Evolutionary conservation across 345 rosid genomes (phyloP).

Genomic region (Geranium brycei): DNA sequence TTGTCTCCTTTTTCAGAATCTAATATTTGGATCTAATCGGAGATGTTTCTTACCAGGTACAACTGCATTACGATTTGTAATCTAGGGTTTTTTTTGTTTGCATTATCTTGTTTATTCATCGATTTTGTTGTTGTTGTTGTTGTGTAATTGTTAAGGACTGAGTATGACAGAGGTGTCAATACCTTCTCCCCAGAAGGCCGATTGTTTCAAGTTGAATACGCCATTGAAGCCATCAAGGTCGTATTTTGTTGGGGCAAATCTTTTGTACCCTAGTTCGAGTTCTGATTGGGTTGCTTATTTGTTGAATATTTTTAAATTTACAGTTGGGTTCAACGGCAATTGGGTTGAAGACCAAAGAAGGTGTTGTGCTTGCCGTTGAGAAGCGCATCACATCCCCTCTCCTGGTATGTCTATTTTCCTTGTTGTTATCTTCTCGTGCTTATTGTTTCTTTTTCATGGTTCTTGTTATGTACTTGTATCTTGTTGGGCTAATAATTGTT

Average conservation of each 20-base stretch:
- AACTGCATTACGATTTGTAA: neutral
- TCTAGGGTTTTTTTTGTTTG: neutral
- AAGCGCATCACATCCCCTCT: conserved; percentile 89
- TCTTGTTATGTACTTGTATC: too few relatives aligned
- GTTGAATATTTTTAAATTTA: conserved; percentile 2
- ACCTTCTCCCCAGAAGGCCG: conserved; percentile 98
- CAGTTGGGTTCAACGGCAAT: conserved; percentile 97
- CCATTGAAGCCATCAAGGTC: conserved; percentile 98
- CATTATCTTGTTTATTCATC: too few relatives aligned
- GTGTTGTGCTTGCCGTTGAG: conserved; percentile 97
- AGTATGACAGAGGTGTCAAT: conserved; percentile 98
- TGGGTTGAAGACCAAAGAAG: conserved; percentile 83
- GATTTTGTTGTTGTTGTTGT: too few relatives aligned
- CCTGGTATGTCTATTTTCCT: conserved; percentile 37
- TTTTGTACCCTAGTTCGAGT: neutral
- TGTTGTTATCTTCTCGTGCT: neutral
- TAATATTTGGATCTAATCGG: neutral
- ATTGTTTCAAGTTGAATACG: conserved; percentile 93
- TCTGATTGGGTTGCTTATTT: neutral
- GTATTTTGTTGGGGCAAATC: neutral
- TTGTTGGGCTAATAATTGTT: too few relatives aligned
- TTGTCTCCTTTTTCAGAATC: neutral
- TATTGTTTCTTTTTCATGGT: neutral
- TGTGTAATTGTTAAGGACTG: conserved; percentile 41
- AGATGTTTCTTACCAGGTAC: neutral